These are phyloP conservation scores for Penicillium angulare DNA, from an alignment of 495 filamentous ascomycete species.

Conservation along the genomic window DNA sequence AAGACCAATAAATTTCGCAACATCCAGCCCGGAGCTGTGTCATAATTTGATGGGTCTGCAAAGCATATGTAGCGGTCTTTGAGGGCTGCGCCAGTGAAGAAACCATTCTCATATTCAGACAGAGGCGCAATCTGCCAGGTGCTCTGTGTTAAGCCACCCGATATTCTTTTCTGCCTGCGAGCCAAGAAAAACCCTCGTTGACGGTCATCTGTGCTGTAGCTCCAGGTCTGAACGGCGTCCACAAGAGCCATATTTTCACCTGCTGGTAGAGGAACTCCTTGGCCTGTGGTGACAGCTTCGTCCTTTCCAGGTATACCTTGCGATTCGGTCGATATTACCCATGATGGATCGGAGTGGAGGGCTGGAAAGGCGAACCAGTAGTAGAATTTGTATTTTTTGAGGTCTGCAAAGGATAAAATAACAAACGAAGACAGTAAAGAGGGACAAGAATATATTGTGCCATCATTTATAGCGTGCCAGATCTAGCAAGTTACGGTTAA, in stretches of 20 bases:
- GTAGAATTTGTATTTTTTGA: conserved; percentile 93
- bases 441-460: conserved; percentile 90
- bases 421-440: conserved; percentile 85
- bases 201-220: conserved; percentile 68
- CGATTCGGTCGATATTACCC: conserved; percentile 43
- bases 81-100: conserved; percentile 68
- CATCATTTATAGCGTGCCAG: conserved; percentile 95
- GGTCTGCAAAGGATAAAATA: conserved; percentile 88
- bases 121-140: conserved; percentile 74
- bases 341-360: conserved; percentile 80
- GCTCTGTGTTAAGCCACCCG: conserved; percentile 2
- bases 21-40: conserved; percentile 85
- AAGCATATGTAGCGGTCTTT: conserved; percentile 81
- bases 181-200: conserved; percentile 95
- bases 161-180: conserved; percentile 54
- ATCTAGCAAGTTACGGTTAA: conserved; percentile 52
- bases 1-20: conserved; percentile 85
- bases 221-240: conserved; percentile 82
- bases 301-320: background rate
- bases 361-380: conserved; percentile 97
- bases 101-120: conserved; percentile 76
- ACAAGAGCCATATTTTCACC: conserved; percentile 72
- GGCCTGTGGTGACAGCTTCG: conserved; percentile 18
- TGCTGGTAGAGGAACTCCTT: conserved; percentile 49
- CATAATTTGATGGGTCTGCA: conserved; percentile 88